Evolutionary conservation across 192 early-diverging fungal species (phyloP), one percentile per base, ranked within the genome.

Genomic region (Chytriomyces hyalinus): DNA sequence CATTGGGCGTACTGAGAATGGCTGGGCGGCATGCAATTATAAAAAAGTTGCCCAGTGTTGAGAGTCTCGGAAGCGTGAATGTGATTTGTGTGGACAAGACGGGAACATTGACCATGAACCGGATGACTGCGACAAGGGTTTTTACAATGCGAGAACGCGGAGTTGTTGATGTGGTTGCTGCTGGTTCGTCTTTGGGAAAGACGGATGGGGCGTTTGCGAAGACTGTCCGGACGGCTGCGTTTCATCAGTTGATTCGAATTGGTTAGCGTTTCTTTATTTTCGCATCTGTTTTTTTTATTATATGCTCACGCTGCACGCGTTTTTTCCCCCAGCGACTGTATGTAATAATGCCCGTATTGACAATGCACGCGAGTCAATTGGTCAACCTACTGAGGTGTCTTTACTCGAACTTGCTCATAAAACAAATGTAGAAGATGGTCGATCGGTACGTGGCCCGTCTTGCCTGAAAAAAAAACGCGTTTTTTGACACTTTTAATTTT

Each of bases 41-140:
- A 62, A 97, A 96, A 82, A 96, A 97, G 74, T 87, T 99, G 48
- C 95, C 95, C 1, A 92, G 94, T 8, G 96, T 99, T 1, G 97
- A 99, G 83, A 92, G 94, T 17, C 82, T 99, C 8, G 96, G 96
- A 2, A 94, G 94, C 9, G 96, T 99, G 46, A 96, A 93, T 77
- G 94, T 97, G 15, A 90, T 99, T 47, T 99, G 97, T 84, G 93
- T 92, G 1, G 97, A 99, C 82, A 99, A 99, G 84, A 97, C 97
- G n/a, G 94, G 96, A 28, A 99, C 97, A 2, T 80, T 99, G 77
- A 99, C 97, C 3, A 87, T 94, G 82, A 98, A 98, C 86, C 90
- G 92, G 79, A 97, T 98, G 97, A 94, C 96, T 13, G 92, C 95
- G 44, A 93, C 92, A 60, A 92, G 93, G 46, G 70, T 95, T 6